Evolutionary conservation across 2,329 filamentous ascomycete species (phyloP), one percentile per base, ranked within the genome.

Genomic region (Talaromyces sp.): DNA sequence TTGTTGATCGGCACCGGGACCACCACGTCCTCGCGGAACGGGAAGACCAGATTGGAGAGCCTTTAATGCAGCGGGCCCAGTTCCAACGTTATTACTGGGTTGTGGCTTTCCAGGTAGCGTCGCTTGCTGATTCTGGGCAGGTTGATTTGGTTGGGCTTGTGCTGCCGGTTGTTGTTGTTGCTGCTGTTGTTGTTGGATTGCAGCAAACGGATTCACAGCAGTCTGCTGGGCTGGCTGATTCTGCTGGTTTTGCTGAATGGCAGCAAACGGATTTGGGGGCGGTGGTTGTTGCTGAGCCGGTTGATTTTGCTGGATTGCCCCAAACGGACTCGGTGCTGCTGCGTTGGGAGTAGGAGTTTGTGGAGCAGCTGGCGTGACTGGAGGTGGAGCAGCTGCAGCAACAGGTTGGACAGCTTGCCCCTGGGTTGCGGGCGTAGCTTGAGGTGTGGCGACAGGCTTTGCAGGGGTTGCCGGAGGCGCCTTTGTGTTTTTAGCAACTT

Each of bases 401-500:
- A 36, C 30, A 28, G 57, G 22, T 19, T 56, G n/a, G n/a, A 32
- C 52, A 53, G 58, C 32, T 33, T 57, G 61, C 9, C 52, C 32
- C 22, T 59, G 49, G 44, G 19, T 33, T 32, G 33, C 22, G 2
- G 54, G 44, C 10, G 61, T 36, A 53, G 6, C 30, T 5, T 25
- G 44, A 27, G 61, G 30, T 28, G 54, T 28, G 10, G 61, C 57
- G 6, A 51, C 58, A n/a, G 30, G 30, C 64, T 72, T 76, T 17
- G 67, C 64, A 28, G 69, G 62, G 44, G 71, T 68, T 44, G 71
- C 62, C 22, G 80, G 73, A 22, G 75, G 66, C 59, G 84, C 80
- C 71, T 85, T 89, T 11, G 86, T 84, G 58, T 77, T 80, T 75
- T 93, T 93, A 0, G 89, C 92, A 59, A 90, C 79, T 65, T 89